A percentile compares a stretch with the other conserved stretches of the same genome.
Conservation (phyloP, 2,329 filamentous ascomycete genomes). For the Pyrenophora teres region DNA sequence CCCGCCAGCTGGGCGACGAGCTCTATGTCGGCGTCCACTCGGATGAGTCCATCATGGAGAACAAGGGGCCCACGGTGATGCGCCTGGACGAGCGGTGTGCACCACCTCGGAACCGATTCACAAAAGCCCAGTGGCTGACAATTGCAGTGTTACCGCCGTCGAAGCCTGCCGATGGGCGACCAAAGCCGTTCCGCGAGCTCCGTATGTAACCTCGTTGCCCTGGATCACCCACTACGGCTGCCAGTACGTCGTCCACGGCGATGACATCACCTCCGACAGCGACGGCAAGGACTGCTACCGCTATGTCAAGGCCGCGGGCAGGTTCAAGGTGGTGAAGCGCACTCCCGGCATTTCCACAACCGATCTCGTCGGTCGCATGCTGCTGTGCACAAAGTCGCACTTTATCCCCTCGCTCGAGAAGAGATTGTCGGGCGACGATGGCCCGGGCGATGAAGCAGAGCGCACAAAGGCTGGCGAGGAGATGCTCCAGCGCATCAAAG, state of each 20-base stretch:
- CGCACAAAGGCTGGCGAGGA: conserved; percentile 64
- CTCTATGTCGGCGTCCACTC: conserved; percentile 93
- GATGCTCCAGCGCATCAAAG: conserved; percentile 76
- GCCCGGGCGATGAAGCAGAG: conserved; percentile 71
- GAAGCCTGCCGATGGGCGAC: conserved; percentile 96
- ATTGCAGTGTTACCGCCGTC: conserved; percentile 75
- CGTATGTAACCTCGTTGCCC: conserved; percentile 89
- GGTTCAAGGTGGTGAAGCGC: conserved; percentile 96
- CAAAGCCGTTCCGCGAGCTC: conserved; percentile 78
- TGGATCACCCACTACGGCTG: conserved; percentile 98
- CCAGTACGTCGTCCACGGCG: conserved; percentile 92
- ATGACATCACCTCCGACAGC: conserved; percentile 95
- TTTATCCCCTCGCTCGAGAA: conserved; percentile 82
- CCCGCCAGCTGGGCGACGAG: conserved; percentile 85
- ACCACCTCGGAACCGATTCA: conserved; percentile 14
- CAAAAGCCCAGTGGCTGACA: conserved; percentile 17
- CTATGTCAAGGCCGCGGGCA: conserved; percentile 89
- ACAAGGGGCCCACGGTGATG: conserved; percentile 99
- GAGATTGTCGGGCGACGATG: conserved; percentile 71
- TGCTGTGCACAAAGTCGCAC: conserved; percentile 91
- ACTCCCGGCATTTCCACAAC: conserved; percentile 97
- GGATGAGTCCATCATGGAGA: conserved; percentile 91
- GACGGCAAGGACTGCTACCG: conserved; percentile 96
- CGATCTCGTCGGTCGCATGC: conserved; percentile 96
- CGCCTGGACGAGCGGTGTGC: conserved; percentile 78